phyloP scores from a whole-genome alignment of 495 filamentous ascomycete species.

The Clohesyomyces aquaticus region DNA sequence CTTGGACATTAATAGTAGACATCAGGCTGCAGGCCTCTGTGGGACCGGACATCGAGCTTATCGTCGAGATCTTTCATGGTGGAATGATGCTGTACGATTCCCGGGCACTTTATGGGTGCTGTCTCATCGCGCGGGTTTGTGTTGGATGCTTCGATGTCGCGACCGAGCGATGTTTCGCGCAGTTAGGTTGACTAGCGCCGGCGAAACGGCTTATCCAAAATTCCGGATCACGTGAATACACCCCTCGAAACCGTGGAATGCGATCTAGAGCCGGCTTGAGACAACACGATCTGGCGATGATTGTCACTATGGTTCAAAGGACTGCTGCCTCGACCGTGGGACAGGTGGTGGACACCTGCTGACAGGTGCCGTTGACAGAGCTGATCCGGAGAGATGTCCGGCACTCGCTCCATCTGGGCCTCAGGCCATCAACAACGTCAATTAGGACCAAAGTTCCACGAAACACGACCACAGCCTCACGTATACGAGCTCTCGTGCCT shows the following conservation, averaged over 20 bases:
- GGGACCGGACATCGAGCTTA: slow-evolving; percentile 21
- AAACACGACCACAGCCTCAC: neutral
- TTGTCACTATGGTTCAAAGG: too few relatives aligned
- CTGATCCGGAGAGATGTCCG: neutral
- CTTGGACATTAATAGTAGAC: slow-evolving; percentile 36
- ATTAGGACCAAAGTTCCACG: neutral
- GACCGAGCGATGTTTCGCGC: neutral
- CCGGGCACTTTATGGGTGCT: neutral
- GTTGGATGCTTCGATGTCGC: neutral
- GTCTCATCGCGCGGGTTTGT: neutral
- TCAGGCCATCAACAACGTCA: neutral
- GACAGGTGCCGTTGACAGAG: neutral
- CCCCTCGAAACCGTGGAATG: neutral
- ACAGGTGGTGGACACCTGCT: neutral
- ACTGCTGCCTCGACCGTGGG: too few relatives aligned
- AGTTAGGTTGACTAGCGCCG: slow-evolving; percentile 2
- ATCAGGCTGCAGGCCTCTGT: slow-evolving; percentile 27
- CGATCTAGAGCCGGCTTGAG: neutral
- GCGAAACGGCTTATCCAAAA: neutral
- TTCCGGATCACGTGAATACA: neutral
- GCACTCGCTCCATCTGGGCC: neutral
- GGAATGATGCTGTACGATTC: neutral
- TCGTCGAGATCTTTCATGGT: slow-evolving; percentile 26
- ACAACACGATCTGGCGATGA: neutral
- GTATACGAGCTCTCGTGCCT: neutral